Evolutionary conservation across 2,329 filamentous ascomycete genomes (phyloP).

Genomic region (Xenoacremonium recifei): DNA sequence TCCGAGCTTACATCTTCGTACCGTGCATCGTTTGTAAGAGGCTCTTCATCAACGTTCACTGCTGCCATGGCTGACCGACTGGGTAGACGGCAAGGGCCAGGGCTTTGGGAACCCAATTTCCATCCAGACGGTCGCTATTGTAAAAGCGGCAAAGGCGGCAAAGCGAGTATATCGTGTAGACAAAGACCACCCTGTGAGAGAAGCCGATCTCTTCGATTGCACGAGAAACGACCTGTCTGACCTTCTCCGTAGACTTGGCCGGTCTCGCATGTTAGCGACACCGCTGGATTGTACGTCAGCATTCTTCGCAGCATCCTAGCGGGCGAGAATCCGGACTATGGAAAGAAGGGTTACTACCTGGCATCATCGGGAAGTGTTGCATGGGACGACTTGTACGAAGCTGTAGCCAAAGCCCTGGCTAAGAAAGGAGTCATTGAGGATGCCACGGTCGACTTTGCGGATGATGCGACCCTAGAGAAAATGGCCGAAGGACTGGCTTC

Average conservation of each 20-base stretch:
- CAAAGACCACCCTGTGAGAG: conserved; percentile 5
- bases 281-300: conserved; percentile 42
- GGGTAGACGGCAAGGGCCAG: conserved; percentile 8
- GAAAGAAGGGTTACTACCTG: conserved; percentile 49
- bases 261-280: conserved; percentile 51
- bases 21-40: conserved; percentile 51
- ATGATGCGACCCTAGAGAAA: conserved; percentile 32
- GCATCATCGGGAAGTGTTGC: conserved; percentile 46
- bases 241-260: conserved; percentile 45
- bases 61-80: neutral
- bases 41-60: neutral
- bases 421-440: conserved; percentile 39
- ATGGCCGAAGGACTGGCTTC: conserved; percentile 35
- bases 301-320: conserved; percentile 44
- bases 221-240: too few relatives aligned
- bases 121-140: conserved; percentile 9
- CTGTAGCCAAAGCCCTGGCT: conserved; percentile 40
- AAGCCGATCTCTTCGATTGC: too few relatives aligned
- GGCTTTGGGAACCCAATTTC: conserved; percentile 12
- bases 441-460: conserved; percentile 32
- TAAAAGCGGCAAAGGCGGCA: conserved; percentile 8
- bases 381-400: conserved; percentile 50
- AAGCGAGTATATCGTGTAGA: conserved; percentile 8
- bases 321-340: conserved; percentile 34
- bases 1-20: conserved; percentile 50